These are phyloP conservation scores for Meyerozyma guilliermondii DNA, from an alignment of 1,139 yeast genomes.

Conservation along the genomic window DNA sequence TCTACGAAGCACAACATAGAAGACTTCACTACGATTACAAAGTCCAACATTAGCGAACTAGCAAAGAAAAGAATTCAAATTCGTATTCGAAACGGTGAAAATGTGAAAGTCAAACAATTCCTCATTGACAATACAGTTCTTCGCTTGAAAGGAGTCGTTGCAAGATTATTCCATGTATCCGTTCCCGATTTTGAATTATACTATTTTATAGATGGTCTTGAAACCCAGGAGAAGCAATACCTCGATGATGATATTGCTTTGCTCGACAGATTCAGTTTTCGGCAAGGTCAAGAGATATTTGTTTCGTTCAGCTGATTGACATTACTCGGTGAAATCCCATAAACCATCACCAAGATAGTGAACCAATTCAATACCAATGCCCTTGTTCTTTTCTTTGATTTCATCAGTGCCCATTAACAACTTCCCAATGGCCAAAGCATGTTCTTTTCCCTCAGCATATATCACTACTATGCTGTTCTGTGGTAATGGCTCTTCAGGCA, in stretches of 20 bases:
- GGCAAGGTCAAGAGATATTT: conserved; percentile 20
- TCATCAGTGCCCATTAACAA: conserved; percentile 87
- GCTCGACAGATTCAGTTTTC: conserved; percentile 30
- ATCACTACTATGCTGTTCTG: conserved; percentile 71
- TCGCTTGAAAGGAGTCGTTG: conserved; percentile 21
- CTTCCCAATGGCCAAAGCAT: conserved; percentile 86
- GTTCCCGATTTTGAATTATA: conserved; percentile 16
- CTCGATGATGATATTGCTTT: conserved; percentile 31
- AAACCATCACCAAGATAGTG: conserved; percentile 90
- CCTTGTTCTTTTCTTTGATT: conserved; percentile 77
- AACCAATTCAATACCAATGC: conserved; percentile 81
- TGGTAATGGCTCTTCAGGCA: conserved; percentile 68
- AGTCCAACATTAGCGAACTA: conserved; percentile 3
- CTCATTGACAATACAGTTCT: conserved; percentile 23
- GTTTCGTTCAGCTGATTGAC: conserved; percentile 4
- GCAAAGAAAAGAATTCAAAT: conserved; percentile 11
- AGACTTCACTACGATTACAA: conserved; percentile 1
- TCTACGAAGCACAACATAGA: conserved; percentile 19
- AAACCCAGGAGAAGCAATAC: conserved; percentile 8
- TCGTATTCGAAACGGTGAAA: conserved; percentile 6
- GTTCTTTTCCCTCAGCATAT: conserved; percentile 90
- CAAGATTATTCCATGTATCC: conserved; percentile 11
- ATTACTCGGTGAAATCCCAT: conserved; percentile 50
- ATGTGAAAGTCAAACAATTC: conserved; percentile 14
- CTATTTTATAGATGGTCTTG: conserved; percentile 16